Evolutionary conservation across 129 eudicot species (phyloP), one percentile per base, ranked within the genome.

Genomic region (Chrysanthemum makinoi): DNA sequence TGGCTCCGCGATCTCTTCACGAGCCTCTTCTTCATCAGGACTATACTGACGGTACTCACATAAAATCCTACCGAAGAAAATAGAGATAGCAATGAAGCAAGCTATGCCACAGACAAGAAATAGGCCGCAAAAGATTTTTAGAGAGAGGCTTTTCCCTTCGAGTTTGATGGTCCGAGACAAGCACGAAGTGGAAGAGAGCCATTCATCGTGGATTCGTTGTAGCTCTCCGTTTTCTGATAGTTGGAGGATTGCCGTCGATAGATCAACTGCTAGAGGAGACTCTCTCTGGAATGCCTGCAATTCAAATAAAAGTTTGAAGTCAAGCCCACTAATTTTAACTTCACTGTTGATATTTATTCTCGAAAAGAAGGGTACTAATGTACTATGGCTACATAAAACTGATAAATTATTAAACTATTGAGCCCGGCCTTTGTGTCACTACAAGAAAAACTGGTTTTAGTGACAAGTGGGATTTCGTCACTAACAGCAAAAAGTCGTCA

Each of bases 81-180:
- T 19, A 22, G 63, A 7, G 11, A 89, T 75, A 4, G 86, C 68
- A 65, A 79, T n/a, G 56, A 83, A 74, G 78, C 89, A 86, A 0
- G 78, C 83, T 26, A 80, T 35, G n/a, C 82, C 96, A 66, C 87
- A 89, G 50, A 89, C 75, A 49, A 89, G 89, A 30, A 89, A 86
- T 33, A 89, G 74, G 67, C 96, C 96, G 87, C 89, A 86, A 69
- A 86, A 89, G 83, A 84, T 89, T 13, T 13, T 58, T 24, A 86
- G 80, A 13, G 91, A 79, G 39, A 89, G 96, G 64, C 72, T 74
- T 79, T 50, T 79, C 1, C 80, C 85, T 6, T 86, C 89, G 4
- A 51, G 39, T 69, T 68, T 75, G 63, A 22, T 73, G 13, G 35
- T 46, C 65, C 79, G 82, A 51, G 69, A 10, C 1, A 85, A 77